Conservation (phyloP, 306 rosid species). For the Prinsepia uniflora region DNA sequence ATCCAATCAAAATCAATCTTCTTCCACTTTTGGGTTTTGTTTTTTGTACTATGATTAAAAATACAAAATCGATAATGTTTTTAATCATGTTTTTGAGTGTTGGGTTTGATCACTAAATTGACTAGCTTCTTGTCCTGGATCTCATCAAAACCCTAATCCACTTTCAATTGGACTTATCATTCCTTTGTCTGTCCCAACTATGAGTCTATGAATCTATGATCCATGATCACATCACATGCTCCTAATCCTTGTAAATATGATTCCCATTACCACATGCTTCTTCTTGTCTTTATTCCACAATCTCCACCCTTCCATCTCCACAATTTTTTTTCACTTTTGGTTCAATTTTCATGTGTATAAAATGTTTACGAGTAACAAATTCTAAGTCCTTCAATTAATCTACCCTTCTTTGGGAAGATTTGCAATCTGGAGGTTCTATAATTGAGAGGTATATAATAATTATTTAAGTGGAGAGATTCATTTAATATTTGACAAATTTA, state of each 20-base stretch:
- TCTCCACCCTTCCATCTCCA: not conserved
- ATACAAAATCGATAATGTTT: not conserved
- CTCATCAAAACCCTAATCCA: not conserved
- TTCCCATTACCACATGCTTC: not conserved
- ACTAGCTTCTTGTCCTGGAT: not conserved
- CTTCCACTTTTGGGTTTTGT: conserved; percentile 2
- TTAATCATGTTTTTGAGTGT: conserved; percentile 3
- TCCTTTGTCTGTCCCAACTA: not conserved
- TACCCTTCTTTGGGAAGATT: not conserved
- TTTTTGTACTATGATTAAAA: conserved; percentile 3
- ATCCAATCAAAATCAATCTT: conserved; percentile 10
- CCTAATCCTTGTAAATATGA: not conserved
- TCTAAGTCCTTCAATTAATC: conserved; percentile 9
- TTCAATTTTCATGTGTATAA: not conserved
- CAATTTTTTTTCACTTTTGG: not conserved
- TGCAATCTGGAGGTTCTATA: not conserved
- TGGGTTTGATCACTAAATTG: conserved; percentile 11
- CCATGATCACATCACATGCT: conserved; percentile 9
- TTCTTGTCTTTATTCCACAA: not conserved
- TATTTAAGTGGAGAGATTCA: too few relatives aligned
- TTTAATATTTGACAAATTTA: too few relatives aligned
- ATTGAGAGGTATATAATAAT: too few relatives aligned
- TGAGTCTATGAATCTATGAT: not conserved
- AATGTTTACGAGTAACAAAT: not conserved
- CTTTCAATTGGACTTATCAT: conserved; percentile 16